phyloP scores from a whole-genome alignment of 208 protist species.

The Acanthamoeba castellanii region DNA sequence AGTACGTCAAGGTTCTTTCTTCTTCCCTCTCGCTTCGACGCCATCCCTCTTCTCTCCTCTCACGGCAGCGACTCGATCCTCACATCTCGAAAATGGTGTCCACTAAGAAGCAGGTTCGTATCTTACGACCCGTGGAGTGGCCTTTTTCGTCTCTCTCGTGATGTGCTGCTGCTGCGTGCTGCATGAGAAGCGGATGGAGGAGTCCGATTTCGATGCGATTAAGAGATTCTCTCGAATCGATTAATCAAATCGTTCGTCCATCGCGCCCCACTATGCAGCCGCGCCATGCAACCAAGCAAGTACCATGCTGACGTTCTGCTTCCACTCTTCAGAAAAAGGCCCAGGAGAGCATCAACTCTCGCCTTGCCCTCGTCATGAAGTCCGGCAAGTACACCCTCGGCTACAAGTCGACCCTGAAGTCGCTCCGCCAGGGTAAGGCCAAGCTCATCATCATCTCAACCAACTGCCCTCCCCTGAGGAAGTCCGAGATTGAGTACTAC shows the following conservation, averaged over 20 bases:
- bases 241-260: conserved; percentile 25
- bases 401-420: conserved; percentile 97
- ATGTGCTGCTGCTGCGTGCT: not conserved
- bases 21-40: not conserved
- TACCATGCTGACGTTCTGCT: not conserved
- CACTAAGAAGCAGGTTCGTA: conserved; percentile 71
- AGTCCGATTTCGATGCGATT: not conserved
- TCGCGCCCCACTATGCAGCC: not conserved
- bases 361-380: conserved; percentile 99
- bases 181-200: not conserved
- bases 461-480: conserved; percentile 99
- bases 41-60: conserved; percentile 25
- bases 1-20: not conserved
- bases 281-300: not conserved
- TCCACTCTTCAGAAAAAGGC: conserved; percentile 95
- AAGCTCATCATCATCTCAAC: conserved; percentile 99
- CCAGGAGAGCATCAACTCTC: conserved; percentile 98
- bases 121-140: conserved; percentile 24
- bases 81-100: conserved; percentile 61
- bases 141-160: not conserved
- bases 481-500: conserved; percentile 99
- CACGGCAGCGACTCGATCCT: not conserved
- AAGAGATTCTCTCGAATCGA: conserved; percentile 44
- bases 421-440: conserved; percentile 96
- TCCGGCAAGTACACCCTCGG: conserved; percentile 99